These are phyloP conservation scores for Neckera pumila DNA, from an alignment of 225 moss, liverwort and hornwort genomes.

Conservation along the genomic window DNA sequence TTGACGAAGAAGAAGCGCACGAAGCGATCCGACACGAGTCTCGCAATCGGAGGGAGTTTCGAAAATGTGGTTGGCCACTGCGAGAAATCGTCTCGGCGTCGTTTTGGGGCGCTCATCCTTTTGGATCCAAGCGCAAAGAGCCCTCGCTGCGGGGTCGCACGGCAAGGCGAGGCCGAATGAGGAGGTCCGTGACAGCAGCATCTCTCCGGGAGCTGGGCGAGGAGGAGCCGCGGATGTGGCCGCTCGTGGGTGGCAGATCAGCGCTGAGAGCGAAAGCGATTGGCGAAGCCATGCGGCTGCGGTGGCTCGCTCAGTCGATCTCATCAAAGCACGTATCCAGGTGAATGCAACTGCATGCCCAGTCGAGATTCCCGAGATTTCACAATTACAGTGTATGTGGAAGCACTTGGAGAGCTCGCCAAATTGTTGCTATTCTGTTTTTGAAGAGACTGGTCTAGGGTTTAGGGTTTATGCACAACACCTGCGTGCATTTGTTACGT, in stretches of 20 bases:
- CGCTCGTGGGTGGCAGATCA: conserved; percentile 82
- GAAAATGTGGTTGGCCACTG: conserved; percentile 16
- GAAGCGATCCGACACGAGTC: background rate
- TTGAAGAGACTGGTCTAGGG: background rate
- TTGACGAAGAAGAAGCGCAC: background rate
- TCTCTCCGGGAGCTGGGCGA: background rate
- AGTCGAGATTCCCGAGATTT: background rate
- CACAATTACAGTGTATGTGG: background rate
- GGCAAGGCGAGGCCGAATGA: background rate
- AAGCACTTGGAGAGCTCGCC: background rate
- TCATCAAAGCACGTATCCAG: conserved; percentile 79
- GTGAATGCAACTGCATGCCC: background rate
- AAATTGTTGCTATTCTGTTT: background rate
- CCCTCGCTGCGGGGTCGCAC: background rate
- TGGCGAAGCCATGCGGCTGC: conserved; percentile 96
- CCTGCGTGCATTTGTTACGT: background rate
- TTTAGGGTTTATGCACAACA: conserved; percentile 7
- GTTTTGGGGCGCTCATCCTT: background rate
- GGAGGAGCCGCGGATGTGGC: conserved; percentile 47
- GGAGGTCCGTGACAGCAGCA: background rate
- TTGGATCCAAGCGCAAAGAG: background rate
- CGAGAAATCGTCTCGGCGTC: background rate
- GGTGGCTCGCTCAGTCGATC: conserved; percentile 77
- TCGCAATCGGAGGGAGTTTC: background rate
- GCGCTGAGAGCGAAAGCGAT: conserved; percentile 69